phyloP scores from a whole-genome alignment of 495 filamentous ascomycete species.

The Podospora pseudocomata region DNA sequence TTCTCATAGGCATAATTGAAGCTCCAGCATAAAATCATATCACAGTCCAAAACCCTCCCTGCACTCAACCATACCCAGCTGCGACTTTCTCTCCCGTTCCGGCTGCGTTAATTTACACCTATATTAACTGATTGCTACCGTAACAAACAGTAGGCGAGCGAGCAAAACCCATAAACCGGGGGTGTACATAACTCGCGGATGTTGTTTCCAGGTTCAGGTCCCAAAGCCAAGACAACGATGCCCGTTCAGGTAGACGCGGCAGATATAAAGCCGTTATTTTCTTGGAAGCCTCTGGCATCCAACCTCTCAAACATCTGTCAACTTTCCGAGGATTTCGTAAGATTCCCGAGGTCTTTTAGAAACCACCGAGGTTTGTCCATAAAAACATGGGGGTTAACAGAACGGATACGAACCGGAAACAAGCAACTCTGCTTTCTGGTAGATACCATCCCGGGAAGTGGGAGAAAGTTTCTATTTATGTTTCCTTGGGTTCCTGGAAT shows the following conservation, averaged over 20 bases:
- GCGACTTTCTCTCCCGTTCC: background rate
- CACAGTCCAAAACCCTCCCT: background rate
- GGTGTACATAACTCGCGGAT: background rate
- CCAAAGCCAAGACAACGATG: background rate
- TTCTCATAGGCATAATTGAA: too few relatives aligned
- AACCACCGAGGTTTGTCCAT: background rate
- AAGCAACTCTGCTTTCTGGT: background rate
- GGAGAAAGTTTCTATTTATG: background rate
- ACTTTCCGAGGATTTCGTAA: background rate
- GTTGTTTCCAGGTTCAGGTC: background rate
- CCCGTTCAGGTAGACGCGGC: background rate
- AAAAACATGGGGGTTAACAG: background rate
- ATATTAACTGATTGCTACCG: background rate
- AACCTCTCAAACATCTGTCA: background rate
- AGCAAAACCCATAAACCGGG: background rate
- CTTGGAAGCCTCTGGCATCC: background rate
- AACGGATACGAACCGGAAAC: background rate
- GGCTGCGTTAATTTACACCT: background rate
- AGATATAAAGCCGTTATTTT: conserved; percentile 3
- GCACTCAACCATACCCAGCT: background rate
- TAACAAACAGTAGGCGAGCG: background rate
- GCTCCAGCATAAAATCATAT: too few relatives aligned
- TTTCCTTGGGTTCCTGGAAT: background rate
- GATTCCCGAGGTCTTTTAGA: background rate
- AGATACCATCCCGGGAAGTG: background rate